Percentiles rank a stretch among this genome's conserved stretches.
These are phyloP conservation scores for Lachancea sp. DNA, from an alignment of 805 yeast species.

Conservation along the genomic window DNA sequence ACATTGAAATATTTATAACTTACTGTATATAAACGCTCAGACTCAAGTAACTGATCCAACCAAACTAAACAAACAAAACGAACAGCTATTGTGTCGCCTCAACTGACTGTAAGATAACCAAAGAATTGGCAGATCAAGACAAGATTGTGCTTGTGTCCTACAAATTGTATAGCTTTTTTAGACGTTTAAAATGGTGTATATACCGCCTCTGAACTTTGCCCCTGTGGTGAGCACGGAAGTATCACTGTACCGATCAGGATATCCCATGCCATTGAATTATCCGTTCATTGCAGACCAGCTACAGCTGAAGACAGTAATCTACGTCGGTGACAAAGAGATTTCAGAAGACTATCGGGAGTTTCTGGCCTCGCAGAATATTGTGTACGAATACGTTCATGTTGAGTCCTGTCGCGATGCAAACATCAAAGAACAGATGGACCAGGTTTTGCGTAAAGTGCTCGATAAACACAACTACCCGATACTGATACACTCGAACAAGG, in stretches of 20 bases:
- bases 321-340: conserved; percentile 64
- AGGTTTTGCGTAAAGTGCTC: conserved; percentile 50
- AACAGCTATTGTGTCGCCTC: too few species aligned
- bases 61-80: too few species aligned
- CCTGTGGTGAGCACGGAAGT: conserved; percentile 63
- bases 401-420: conserved; percentile 73
- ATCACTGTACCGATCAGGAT: conserved; percentile 84
- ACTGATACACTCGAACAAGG: conserved; percentile 87
- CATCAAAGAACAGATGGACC: conserved; percentile 48
- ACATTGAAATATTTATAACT: too few species aligned
- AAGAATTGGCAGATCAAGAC: too few species aligned
- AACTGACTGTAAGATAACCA: too few species aligned
- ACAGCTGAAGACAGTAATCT: conserved; percentile 70
- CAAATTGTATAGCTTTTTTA: too few species aligned
- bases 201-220: conserved; percentile 90
- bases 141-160: too few species aligned
- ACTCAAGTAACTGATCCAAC: too few species aligned
- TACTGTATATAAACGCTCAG: neutral
- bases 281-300: conserved; percentile 64
- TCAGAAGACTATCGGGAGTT: conserved; percentile 58
- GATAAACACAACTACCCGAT: conserved; percentile 76
- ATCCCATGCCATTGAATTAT: conserved; percentile 82
- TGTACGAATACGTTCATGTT: conserved; percentile 56
- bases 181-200: conserved; percentile 33
- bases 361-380: conserved; percentile 48